A percentile compares a stretch with the other conserved stretches of the same genome.
Conservation (phyloP, 2,329 filamentous ascomycete genomes). For the Penicillium sclerotiorum region DNA sequence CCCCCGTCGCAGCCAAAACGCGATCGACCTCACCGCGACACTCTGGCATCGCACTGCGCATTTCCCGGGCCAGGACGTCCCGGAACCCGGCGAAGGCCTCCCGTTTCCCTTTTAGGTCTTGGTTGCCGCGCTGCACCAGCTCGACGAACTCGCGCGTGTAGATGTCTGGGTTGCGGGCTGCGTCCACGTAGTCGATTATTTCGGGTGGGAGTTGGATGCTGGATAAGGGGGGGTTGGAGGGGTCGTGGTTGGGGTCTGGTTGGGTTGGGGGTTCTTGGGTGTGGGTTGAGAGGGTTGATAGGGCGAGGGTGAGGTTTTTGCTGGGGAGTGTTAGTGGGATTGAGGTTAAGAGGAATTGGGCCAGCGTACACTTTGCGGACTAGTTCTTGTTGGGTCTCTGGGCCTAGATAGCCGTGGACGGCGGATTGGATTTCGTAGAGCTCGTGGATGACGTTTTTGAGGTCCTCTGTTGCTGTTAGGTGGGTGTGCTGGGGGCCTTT, state of each 20-base stretch:
- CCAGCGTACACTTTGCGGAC: conserved; percentile 57
- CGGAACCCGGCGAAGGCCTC: conserved; percentile 62
- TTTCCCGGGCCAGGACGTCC: conserved; percentile 61
- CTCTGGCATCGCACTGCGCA: conserved; percentile 61
- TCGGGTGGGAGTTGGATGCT: conserved; percentile 61
- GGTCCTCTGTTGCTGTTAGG: conserved; percentile 55
- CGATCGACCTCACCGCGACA: conserved; percentile 56
- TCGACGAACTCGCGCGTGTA: conserved; percentile 69
- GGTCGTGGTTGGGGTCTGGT: conserved; percentile 25
- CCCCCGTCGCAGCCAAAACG: conserved; percentile 48
- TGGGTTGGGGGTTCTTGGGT: conserved; percentile 21
- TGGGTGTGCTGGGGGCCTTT: no score
- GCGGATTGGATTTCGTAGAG: conserved; percentile 63
- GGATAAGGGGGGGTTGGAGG: conserved; percentile 49
- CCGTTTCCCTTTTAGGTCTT: conserved; percentile 62
- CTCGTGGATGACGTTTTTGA: conserved; percentile 64
- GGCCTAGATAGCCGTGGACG: conserved; percentile 62
- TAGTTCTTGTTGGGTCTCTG: conserved; percentile 59
- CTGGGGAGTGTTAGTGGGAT: conserved; percentile 25
- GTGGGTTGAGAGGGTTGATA: conserved; percentile 54
- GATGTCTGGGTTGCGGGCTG: conserved; percentile 66
- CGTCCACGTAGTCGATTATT: conserved; percentile 65
- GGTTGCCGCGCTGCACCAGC: conserved; percentile 63
- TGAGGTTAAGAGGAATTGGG: background rate
- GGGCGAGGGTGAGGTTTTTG: conserved; percentile 56